Conservation (phyloP, 2,329 filamentous ascomycete species). For the Aphanoascus verrucosus region DNA sequence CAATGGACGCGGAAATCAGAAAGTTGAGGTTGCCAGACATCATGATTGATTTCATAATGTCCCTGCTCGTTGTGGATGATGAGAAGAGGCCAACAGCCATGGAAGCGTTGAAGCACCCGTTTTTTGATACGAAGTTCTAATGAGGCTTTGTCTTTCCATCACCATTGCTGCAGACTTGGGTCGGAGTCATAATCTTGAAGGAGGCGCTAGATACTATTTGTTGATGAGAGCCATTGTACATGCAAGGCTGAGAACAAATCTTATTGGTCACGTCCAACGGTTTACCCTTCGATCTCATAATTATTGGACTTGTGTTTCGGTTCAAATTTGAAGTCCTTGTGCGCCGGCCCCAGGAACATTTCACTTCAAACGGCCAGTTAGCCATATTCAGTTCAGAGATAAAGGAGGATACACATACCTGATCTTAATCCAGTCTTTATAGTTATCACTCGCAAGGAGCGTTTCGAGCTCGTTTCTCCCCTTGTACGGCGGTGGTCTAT, state of each 20-base stretch:
- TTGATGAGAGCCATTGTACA: not conserved
- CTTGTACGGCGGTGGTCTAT: slow-evolving; percentile 72
- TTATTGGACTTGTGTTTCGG: slow-evolving; percentile 96
- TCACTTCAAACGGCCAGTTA: slow-evolving; percentile 49
- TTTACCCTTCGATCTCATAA: slow-evolving; percentile 56
- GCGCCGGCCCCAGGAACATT: slow-evolving; percentile 90
- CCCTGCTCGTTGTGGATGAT: slow-evolving; percentile 10
- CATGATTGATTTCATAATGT: slow-evolving; percentile 11
- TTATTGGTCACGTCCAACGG: not conserved
- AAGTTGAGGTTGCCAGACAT: slow-evolving; percentile 1
- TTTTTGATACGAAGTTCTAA: slow-evolving; percentile 7
- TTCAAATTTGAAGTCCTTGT: slow-evolving; percentile 83
- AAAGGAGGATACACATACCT: slow-evolving; percentile 49
- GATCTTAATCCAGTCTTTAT: slow-evolving; percentile 98
- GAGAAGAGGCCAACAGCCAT: slow-evolving; percentile 13
- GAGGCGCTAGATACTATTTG: too few species aligned
- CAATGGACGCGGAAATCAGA: slow-evolving; percentile 10
- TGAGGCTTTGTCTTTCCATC: not conserved
- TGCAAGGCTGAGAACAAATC: not conserved
- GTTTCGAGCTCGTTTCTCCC: slow-evolving; percentile 88
- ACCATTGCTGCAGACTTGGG: too few species aligned
- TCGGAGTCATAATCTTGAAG: too few species aligned
- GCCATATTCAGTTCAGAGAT: not conserved
- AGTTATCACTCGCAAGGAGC: slow-evolving; percentile 80
- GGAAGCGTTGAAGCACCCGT: slow-evolving; percentile 12